Evolutionary conservation across 345 rosid species (phyloP).

Genomic region (Eucalyptus dawsonii): DNA sequence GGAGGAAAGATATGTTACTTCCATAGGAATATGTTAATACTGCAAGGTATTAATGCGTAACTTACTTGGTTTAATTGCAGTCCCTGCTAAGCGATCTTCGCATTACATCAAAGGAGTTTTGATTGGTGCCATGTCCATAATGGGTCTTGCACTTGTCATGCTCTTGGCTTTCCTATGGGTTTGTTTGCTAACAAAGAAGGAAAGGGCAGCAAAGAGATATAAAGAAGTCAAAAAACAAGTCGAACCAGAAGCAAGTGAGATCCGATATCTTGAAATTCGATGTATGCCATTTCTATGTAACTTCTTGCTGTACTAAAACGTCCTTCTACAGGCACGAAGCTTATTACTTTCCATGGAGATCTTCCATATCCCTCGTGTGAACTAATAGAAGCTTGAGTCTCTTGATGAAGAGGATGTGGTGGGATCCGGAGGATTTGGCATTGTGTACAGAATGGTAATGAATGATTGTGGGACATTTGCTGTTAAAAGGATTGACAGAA

Average conservation of each 20-base stretch:
- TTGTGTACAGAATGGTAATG: constrained; percentile 95
- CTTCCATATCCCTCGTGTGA: constrained; percentile 83
- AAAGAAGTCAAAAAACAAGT: constrained; percentile 88
- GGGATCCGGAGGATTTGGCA: constrained; percentile 97
- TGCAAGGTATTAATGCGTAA: background rate
- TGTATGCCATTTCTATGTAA: background rate
- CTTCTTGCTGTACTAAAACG: background rate
- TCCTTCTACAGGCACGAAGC: constrained; percentile 45
- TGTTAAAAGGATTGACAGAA: constrained; percentile 78
- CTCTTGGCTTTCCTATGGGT: constrained; percentile 68
- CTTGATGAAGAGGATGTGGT: constrained; percentile 92
- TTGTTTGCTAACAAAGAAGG: constrained; percentile 75
- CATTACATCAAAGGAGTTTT: constrained; percentile 79
- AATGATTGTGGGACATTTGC: constrained; percentile 97
- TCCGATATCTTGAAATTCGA: background rate
- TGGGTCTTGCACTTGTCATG: constrained; percentile 58
- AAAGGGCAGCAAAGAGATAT: constrained; percentile 79
- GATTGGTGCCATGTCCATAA: constrained; percentile 69
- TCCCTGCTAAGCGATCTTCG: constrained; percentile 59
- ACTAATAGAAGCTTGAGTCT: constrained; percentile 82
- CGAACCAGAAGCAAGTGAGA: constrained; percentile 48
- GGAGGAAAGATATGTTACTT: background rate
- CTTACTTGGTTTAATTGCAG: constrained; percentile 11
- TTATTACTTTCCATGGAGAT: constrained; percentile 94
- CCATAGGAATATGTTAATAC: background rate